Base-by-base conservation (phyloP, 495 filamentous ascomycete species). In the Xylaria flabelliformis region DNA sequence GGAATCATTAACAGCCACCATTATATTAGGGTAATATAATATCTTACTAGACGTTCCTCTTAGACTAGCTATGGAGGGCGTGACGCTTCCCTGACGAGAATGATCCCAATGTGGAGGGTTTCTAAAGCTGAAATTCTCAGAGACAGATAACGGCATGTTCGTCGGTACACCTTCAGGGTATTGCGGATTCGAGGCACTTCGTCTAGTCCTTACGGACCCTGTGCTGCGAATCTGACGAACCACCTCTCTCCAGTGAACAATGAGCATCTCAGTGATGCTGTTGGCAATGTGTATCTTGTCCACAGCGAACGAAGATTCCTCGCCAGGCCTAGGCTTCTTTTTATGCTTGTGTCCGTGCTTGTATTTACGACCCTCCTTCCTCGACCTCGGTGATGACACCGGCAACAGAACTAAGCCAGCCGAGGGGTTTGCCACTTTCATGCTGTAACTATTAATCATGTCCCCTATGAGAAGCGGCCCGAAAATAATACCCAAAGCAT, bases 391-490 rank as follows among this genome's bases (percentile, higher is more conserved):
- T 7, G 80, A 71, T 15, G 78, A 76, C 34, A 80, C 64, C 7
- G 81, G 79, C 10, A 81, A 73, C 10, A 85, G 63, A n/a, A 84
- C 75, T 9, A 84, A 73, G 0, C 82, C 84, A 24, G 76, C 70
- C 36, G 68, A 76, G 32, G 77, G 84, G 67, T 77, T 70, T 32
- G 79, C 80, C 67, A 76, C 64, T 67, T 74, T 81, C 79, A 82
- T 85, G 46, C 67, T 80, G 63, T 86, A 84, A 5, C 74, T 73
- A 65, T 84, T 79, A 36, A 89, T 81, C 42, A 88, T 74, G 59
- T 91, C 86, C 8, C 89, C 88, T 19, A 91, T 77, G 15, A 92
- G 79, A 0, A 92, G 81, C 13, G 90, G 90, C 0, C 89, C 90
- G 77, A 92, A 91, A 21, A 91, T 79, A 53, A 91, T 88, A 5